A percentile compares a stretch with the other conserved stretches of the same genome.
phyloP scores from a whole-genome alignment of 1,284 basidiomycete species.

The Leucocoprinus gongylophorus region DNA sequence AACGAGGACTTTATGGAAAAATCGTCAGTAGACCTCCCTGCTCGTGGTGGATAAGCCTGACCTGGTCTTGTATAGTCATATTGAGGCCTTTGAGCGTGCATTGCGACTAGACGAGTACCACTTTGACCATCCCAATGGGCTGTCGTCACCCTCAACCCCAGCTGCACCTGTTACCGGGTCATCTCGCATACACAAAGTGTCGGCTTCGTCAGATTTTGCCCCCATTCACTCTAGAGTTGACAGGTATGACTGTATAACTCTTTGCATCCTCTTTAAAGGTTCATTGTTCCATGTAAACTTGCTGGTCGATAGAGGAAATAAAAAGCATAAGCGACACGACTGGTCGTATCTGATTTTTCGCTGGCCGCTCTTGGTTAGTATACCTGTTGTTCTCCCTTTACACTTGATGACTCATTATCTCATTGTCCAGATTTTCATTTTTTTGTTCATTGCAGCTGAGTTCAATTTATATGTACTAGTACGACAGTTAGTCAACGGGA shows the following conservation, averaged over 20 bases:
- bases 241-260: slow-evolving; percentile 34
- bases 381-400: background rate
- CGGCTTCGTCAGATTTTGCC: slow-evolving; percentile 89
- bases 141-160: slow-evolving; percentile 30
- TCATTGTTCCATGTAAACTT: background rate
- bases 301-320: slow-evolving; percentile 30
- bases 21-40: slow-evolving; percentile 40
- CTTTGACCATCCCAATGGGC: slow-evolving; percentile 35
- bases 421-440: slow-evolving; percentile 61
- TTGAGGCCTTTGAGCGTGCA: slow-evolving; percentile 64
- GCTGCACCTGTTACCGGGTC: slow-evolving; percentile 27
- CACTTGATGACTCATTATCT: background rate
- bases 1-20: slow-evolving; percentile 61
- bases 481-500: slow-evolving; percentile 88
- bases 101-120: slow-evolving; percentile 52
- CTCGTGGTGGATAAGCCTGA: background rate
- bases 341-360: slow-evolving; percentile 76
- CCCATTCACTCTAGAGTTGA: slow-evolving; percentile 81
- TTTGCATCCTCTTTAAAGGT: background rate
- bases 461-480: slow-evolving; percentile 85
- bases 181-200: slow-evolving; percentile 61
- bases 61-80: slow-evolving; percentile 44
- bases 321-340: slow-evolving; percentile 55
- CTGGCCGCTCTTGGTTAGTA: slow-evolving; percentile 78
- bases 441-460: slow-evolving; percentile 78